phyloP scores from a whole-genome alignment of 2,329 filamentous ascomycete genomes.

The Aulographum hederae region DNA sequence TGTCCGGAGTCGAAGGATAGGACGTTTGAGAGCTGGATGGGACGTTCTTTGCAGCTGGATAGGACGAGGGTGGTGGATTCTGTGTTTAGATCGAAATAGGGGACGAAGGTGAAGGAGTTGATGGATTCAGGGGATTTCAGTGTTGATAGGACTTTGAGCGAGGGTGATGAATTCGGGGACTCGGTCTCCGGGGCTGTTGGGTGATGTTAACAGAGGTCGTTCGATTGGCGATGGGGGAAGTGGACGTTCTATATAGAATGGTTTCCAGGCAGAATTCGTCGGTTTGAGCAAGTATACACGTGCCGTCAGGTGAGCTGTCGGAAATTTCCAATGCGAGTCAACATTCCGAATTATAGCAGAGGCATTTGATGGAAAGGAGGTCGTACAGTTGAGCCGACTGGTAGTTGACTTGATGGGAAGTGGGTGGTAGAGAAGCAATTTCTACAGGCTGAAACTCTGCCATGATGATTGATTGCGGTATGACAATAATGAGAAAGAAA shows the following conservation, averaged over 20 bases:
- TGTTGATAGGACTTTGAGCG: conserved; percentile 11
- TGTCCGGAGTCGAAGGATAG: conserved; percentile 22
- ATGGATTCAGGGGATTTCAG: conserved; percentile 29
- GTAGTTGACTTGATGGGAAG: too few relatives aligned
- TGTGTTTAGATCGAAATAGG: conserved; percentile 33
- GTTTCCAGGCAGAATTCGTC: too few relatives aligned
- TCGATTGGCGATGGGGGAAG: too few relatives aligned
- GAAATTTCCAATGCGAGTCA: too few relatives aligned
- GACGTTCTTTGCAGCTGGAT: conserved; percentile 32
- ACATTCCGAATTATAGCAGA: too few relatives aligned
- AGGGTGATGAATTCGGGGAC: neutral
- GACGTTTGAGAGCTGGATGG: conserved; percentile 37
- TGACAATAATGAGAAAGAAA: too few relatives aligned
- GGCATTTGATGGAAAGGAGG: too few relatives aligned
- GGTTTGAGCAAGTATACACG: neutral
- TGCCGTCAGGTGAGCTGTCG: neutral
- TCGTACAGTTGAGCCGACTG: too few relatives aligned
- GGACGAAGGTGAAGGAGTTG: conserved; percentile 35
- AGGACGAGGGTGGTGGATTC: conserved; percentile 31
- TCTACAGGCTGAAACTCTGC: too few relatives aligned
- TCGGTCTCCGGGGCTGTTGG: neutral
- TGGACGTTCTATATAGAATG: too few relatives aligned
- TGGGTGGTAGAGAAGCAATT: too few relatives aligned
- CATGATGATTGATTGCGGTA: too few relatives aligned
- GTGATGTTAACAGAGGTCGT: neutral